Conservation (phyloP, 2,329 filamentous ascomycete species). For the Trichophyton rubrum region DNA sequence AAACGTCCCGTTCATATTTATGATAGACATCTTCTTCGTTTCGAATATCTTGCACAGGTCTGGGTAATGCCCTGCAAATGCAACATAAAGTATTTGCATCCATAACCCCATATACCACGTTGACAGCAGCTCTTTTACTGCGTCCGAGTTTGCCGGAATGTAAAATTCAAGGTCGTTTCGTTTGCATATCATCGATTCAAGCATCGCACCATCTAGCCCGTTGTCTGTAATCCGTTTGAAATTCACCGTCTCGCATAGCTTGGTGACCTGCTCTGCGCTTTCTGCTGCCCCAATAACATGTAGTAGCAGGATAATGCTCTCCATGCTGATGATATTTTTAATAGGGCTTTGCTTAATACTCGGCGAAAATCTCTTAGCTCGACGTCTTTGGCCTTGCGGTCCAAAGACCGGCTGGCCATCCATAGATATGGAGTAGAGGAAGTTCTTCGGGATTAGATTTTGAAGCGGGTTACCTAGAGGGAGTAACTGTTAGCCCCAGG, state of each 20-base stretch:
- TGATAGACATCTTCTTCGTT: background rate
- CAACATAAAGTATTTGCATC: constrained; percentile 6
- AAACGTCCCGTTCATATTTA: constrained; percentile 4
- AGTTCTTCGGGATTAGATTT: background rate
- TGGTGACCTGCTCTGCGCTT: background rate
- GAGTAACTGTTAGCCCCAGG: background rate
- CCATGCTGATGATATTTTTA: background rate
- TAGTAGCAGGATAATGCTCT: constrained; percentile 3
- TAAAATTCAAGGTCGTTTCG: background rate
- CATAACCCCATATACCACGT: constrained; percentile 6
- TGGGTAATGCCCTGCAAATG: background rate
- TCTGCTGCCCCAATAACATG: constrained; percentile 4
- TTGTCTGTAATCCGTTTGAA: background rate
- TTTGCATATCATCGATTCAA: constrained; percentile 3
- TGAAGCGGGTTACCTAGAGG: background rate
- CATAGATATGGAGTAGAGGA: background rate
- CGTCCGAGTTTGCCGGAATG: background rate
- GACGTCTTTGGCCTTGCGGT: background rate
- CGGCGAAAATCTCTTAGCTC: background rate
- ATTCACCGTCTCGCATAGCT: constrained; percentile 5
- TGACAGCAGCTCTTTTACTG: background rate
- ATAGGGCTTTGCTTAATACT: background rate
- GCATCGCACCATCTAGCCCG: constrained; percentile 1
- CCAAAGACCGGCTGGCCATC: background rate
- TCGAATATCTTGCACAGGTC: constrained; percentile 6